Evolutionary conservation across 768 basidiomycete species (phyloP).

Genomic region (Xerocomus brunneocitrinus): DNA sequence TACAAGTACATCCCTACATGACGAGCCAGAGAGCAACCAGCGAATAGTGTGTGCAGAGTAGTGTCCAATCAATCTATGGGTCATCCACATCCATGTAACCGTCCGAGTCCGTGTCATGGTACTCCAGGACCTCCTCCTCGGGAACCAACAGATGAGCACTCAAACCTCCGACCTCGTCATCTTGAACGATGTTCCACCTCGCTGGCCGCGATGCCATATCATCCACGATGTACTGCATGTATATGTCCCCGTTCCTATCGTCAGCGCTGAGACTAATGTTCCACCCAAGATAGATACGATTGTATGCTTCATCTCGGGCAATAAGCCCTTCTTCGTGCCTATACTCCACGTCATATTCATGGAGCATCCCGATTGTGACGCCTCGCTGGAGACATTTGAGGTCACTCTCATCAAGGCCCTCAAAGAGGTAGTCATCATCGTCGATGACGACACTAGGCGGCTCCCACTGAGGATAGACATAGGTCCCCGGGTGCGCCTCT

Average conservation of each 20-base stretch:
- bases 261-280: conserved; percentile 48
- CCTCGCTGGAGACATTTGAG: conserved; percentile 53
- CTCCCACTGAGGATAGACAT: conserved; percentile 51
- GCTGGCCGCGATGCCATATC: conserved; percentile 44
- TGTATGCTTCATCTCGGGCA: conserved; percentile 39
- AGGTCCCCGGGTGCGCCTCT: conserved; percentile 37
- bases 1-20: conserved; percentile 10
- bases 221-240: conserved; percentile 36
- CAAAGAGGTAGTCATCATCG: conserved; percentile 33
- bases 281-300: conserved; percentile 63
- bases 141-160: conserved; percentile 41
- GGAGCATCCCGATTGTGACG: conserved; percentile 55
- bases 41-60: neutral
- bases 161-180: conserved; percentile 34
- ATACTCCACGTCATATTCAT: conserved; percentile 52
- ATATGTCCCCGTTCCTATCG: conserved; percentile 39
- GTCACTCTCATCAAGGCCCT: conserved; percentile 32
- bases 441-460: conserved; percentile 44
- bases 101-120: conserved; percentile 38
- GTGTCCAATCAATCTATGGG: conserved; percentile 5
- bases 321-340: conserved; percentile 50
- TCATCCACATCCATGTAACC: conserved; percentile 31
- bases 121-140: conserved; percentile 32
- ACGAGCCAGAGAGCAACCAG: neutral
- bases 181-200: conserved; percentile 35